Conservation (phyloP, 106 monocot species). For the Dactylorhiza incarnata region DNA sequence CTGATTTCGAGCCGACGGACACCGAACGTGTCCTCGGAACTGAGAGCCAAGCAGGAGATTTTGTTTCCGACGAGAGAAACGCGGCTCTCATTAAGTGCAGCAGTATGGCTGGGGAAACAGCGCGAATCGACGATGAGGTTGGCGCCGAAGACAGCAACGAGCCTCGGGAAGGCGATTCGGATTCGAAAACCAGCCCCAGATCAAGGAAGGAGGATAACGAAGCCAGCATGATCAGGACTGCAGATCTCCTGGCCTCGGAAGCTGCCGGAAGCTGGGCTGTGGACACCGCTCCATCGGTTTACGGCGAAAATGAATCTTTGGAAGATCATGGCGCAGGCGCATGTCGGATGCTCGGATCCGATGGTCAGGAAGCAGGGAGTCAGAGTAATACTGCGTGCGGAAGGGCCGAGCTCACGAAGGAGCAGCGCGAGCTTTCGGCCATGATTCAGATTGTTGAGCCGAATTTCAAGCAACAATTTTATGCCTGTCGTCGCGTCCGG, state of each 20-base stretch:
- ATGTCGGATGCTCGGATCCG: constrained; percentile 19
- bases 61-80: constrained; percentile 12
- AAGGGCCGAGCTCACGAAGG: constrained; percentile 14
- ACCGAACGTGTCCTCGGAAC: constrained; percentile 63
- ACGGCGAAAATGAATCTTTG: constrained; percentile 50
- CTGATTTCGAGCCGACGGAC: constrained; percentile 29
- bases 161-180: background rate
- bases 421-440: constrained; percentile 38
- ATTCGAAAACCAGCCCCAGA: background rate
- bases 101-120: constrained; percentile 49
- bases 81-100: constrained; percentile 26
- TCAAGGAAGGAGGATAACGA: constrained; percentile 47
- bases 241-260: constrained; percentile 89
- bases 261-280: constrained; percentile 85
- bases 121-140: constrained; percentile 40
- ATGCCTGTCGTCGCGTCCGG: background rate
- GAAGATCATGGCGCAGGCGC: constrained; percentile 18
- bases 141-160: constrained; percentile 26
- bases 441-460: constrained; percentile 72
- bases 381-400: constrained; percentile 27
- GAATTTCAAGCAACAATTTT: constrained; percentile 41
- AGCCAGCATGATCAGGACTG: constrained; percentile 35
- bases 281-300: constrained; percentile 58
- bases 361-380: constrained; percentile 49
- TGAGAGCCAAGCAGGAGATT: constrained; percentile 35